Evolutionary conservation across 176 grass and related monocot genomes (phyloP), one percentile per base, ranked within the genome.

Genomic region (Avena sativa): DNA sequence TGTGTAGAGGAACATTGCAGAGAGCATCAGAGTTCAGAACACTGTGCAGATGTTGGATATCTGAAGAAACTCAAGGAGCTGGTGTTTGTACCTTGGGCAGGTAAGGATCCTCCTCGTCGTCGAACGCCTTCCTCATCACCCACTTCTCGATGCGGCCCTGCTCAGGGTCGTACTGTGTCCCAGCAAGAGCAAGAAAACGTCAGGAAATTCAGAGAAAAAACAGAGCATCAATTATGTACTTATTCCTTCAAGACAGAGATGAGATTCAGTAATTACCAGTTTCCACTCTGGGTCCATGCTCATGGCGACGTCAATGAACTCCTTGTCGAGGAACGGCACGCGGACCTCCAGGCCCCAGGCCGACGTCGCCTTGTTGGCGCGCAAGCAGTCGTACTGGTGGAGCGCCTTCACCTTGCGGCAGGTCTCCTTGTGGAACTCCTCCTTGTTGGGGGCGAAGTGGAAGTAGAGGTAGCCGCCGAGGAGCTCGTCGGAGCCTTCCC

Each of bases 241-340:
- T 34, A 34, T 34, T 34, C 32, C 32, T 34, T 34, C 8, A 36
- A 0, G 55, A 11, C 43, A 85, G 64, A 46, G 36, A 68, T 43
- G 76, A 50, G 44, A 76, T 0, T 10, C 10, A 25, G 3, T 90
- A 2, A 43, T 0, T 7, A 43, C 94, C 97, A 99, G 80, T 63
- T 96, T 99, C 92, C 83, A 99, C 16, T 96, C 94, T 46, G 97
- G 94, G 87, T 99, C 94, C 76, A 99, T 99, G 79, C 87, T 78
- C 97, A 99, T 99, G 3, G 97, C 88, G 80, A 96, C 83, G 74
- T 99, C 25, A 21, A 99, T 93, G 57, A 99, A 96, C 21, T 92
- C 97, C 92, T 99, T 99, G 70, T 99, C 94, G n/a, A 99, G 92
- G 83, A 99, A 99, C 17, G 94, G 97, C 60, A 99, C 97, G 30